Conservation (phyloP, 2,329 filamentous ascomycete genomes). For the Helminthosporium solani region DNA sequence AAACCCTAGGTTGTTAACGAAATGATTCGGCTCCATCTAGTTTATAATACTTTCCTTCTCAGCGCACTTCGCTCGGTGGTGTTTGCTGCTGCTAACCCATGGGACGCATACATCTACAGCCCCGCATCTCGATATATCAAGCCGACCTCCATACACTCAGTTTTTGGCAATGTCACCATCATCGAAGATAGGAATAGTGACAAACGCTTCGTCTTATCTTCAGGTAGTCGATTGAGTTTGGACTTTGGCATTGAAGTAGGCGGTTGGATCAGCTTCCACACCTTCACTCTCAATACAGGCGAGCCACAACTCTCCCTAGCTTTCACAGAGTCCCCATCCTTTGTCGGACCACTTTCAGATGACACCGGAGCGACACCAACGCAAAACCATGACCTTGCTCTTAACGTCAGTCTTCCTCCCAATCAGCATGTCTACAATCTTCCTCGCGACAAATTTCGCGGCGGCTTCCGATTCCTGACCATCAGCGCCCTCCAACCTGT, state of each 20-base stretch:
- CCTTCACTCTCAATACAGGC: background rate
- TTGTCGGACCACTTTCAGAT: slow-evolving; percentile 15
- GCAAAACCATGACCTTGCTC: slow-evolving; percentile 14
- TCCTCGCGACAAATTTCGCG: slow-evolving; percentile 14
- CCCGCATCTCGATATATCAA: slow-evolving; percentile 11
- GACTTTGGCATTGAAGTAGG: slow-evolving; percentile 17
- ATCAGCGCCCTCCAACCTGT: slow-evolving; percentile 9
- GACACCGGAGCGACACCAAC: slow-evolving; percentile 14
- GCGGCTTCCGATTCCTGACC: slow-evolving; percentile 18
- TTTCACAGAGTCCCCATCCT: slow-evolving; percentile 17
- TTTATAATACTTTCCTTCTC: background rate
- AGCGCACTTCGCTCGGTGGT: background rate
- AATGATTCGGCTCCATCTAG: background rate
- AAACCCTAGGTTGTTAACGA: background rate
- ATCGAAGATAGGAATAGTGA: slow-evolving; percentile 5
- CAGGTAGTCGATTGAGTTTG: slow-evolving; percentile 9
- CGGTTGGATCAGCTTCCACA: slow-evolving; percentile 14
- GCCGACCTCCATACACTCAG: slow-evolving; percentile 8
- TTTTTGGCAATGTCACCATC: slow-evolving; percentile 11
- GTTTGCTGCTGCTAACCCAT: slow-evolving; percentile 5
- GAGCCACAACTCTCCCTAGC: slow-evolving; percentile 12
- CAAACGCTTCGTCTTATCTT: slow-evolving; percentile 1
- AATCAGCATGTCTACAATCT: slow-evolving; percentile 8
- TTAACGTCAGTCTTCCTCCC: slow-evolving; percentile 8
- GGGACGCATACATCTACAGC: slow-evolving; percentile 13